Evolutionary conservation across 495 filamentous ascomycete genomes (phyloP).

Genomic region (Penicillium longicatenatum): DNA sequence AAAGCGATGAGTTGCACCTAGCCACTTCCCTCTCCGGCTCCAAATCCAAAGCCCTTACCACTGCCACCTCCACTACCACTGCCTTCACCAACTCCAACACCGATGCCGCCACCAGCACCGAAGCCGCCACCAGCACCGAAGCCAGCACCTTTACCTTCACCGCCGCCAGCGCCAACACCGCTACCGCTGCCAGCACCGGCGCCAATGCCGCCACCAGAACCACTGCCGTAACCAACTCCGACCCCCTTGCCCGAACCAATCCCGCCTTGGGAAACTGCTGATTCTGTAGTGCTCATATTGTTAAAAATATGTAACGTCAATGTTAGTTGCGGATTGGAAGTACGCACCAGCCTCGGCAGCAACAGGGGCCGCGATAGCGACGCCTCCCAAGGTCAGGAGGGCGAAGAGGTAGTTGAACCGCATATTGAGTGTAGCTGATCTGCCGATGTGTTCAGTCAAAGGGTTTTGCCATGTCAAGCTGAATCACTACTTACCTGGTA

Average conservation of each 20-base stretch:
- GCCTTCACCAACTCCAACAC: slow-evolving; percentile 8
- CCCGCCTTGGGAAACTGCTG: slow-evolving; percentile 5
- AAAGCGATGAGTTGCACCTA: not conserved
- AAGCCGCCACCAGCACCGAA: slow-evolving; percentile 7
- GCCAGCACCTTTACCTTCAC: slow-evolving; percentile 5
- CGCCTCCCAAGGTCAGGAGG: slow-evolving; percentile 14
- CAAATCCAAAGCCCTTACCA: slow-evolving; percentile 4
- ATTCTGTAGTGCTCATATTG: slow-evolving; percentile 3
- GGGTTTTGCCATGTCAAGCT: not conserved
- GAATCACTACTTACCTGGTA: not conserved
- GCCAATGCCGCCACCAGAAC: slow-evolving; percentile 1
- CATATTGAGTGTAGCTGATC: slow-evolving; percentile 12
- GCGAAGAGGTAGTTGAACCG: slow-evolving; percentile 17
- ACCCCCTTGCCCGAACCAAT: slow-evolving; percentile 14
- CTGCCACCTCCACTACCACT: slow-evolving; percentile 1
- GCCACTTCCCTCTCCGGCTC: not conserved
- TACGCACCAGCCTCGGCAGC: slow-evolving; percentile 12
- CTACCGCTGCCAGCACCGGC: slow-evolving; percentile 10
- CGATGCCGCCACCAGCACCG: not conserved
- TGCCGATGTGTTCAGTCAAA: not conserved
- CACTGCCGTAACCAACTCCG: slow-evolving; percentile 5
- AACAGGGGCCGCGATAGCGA: slow-evolving; percentile 19
- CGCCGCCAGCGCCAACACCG: slow-evolving; percentile 5
- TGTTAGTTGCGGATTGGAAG: not conserved
- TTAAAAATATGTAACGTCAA: not conserved